A percentile compares a stretch with the other conserved stretches of the same genome.
Evolutionary conservation across 306 rosid species (phyloP).

Genomic region (Delonix regia): DNA sequence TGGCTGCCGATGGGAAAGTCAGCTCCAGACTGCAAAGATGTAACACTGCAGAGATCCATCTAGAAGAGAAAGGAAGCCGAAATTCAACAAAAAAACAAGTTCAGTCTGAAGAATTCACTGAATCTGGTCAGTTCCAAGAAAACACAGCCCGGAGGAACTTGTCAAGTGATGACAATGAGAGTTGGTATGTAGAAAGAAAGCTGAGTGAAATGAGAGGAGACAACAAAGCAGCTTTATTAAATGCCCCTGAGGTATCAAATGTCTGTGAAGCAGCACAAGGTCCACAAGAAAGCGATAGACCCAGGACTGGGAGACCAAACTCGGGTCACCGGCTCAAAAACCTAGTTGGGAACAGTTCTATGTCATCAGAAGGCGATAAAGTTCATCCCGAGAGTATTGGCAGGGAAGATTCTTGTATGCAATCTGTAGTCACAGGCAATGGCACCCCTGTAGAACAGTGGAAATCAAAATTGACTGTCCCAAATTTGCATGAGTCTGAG

Average conservation of each 20-base stretch:
- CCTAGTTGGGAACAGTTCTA: slow-evolving; percentile 35
- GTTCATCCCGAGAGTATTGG: slow-evolving; percentile 45
- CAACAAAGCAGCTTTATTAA: slow-evolving; percentile 1
- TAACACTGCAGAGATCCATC: slow-evolving; percentile 24
- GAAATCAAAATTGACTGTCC: slow-evolving; percentile 49
- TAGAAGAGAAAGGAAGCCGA: slow-evolving; percentile 32
- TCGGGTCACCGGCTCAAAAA: slow-evolving; percentile 16
- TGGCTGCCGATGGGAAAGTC: slow-evolving; percentile 26
- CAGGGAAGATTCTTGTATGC: slow-evolving; percentile 39
- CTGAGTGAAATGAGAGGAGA: slow-evolving; percentile 34
- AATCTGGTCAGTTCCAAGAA: slow-evolving; percentile 36
- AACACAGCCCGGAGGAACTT: slow-evolving; percentile 30
- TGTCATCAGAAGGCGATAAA: slow-evolving; percentile 44
- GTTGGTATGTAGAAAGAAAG: slow-evolving; percentile 39
- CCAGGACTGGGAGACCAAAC: slow-evolving; percentile 6
- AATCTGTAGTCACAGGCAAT: slow-evolving; percentile 37
- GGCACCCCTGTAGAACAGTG: slow-evolving; percentile 48
- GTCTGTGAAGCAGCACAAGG: slow-evolving; percentile 31
- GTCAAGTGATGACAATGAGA: slow-evolving; percentile 42
- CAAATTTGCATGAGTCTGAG: slow-evolving; percentile 47
- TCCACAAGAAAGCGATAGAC: slow-evolving; percentile 35
- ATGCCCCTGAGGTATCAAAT: slow-evolving; percentile 35
- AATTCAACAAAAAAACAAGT: slow-evolving; percentile 36
- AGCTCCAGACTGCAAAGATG: slow-evolving; percentile 25
- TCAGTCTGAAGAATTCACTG: slow-evolving; percentile 27